A percentile compares a stretch with the other conserved stretches of the same genome.
phyloP scores from a whole-genome alignment of 345 rosid species.

The Brassica cretica region DNA sequence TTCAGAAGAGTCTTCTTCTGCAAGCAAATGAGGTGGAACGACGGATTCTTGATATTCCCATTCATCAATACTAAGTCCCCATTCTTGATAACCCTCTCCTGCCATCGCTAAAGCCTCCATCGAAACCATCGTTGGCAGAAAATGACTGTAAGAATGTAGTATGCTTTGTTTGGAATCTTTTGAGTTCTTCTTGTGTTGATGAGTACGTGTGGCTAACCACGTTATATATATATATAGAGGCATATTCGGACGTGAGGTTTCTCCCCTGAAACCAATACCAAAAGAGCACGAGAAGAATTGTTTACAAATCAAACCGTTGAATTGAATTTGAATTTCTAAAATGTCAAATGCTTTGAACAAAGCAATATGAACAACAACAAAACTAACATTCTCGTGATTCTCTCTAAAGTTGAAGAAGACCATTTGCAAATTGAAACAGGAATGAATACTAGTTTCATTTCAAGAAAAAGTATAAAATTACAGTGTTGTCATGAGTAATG shows the following conservation, averaged over 20 bases:
- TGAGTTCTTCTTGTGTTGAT: conserved; percentile 6
- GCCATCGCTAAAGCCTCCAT: conserved; percentile 57
- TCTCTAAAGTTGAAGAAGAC: background rate
- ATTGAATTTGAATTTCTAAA: background rate
- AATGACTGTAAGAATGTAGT: conserved; percentile 10
- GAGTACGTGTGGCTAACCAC: conserved; percentile 25
- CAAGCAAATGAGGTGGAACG: conserved; percentile 41
- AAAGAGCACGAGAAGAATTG: background rate
- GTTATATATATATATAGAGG: conserved; percentile 6
- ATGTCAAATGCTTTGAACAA: background rate
- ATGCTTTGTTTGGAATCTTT: conserved; percentile 13
- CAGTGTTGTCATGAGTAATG: background rate
- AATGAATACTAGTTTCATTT: background rate
- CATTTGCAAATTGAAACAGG: background rate
- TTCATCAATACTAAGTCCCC: conserved; percentile 40
- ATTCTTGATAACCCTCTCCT: conserved; percentile 37
- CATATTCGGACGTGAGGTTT: conserved; percentile 12
- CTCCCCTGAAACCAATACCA: background rate
- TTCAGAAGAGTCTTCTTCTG: conserved; percentile 13
- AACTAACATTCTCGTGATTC: background rate
- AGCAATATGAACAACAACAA: background rate
- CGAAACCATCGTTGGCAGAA: conserved; percentile 26
- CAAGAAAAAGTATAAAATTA: too few relatives aligned
- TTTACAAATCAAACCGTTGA: background rate
- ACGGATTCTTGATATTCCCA: conserved; percentile 39